Conservation (phyloP, 192 early-diverging fungal genomes). For the Coemansia sp. region DNA sequence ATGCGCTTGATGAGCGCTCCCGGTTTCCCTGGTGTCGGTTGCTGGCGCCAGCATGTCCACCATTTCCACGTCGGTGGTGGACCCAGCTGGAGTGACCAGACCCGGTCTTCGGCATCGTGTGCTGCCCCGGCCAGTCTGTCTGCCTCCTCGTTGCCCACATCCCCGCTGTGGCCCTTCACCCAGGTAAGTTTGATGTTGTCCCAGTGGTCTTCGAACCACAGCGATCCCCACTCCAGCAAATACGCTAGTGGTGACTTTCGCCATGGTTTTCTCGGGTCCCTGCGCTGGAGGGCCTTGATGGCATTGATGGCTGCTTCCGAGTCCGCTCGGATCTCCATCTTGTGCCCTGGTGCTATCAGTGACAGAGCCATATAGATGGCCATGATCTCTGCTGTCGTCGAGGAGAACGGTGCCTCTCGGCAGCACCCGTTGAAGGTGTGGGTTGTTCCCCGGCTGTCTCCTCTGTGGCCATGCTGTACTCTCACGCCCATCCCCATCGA, state of each 20-base stretch:
- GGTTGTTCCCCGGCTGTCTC: background rate
- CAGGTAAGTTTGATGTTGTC: background rate
- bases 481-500: too few relatives aligned
- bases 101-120: background rate
- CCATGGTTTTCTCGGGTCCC: background rate
- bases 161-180: background rate
- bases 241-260: background rate
- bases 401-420: background rate
- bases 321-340: background rate
- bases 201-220: background rate
- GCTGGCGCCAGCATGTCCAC: background rate
- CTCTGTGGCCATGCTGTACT: too few relatives aligned
- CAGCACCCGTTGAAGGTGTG: background rate
- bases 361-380: background rate
- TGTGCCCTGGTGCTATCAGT: background rate
- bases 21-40: background rate
- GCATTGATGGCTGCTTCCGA: background rate
- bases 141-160: background rate
- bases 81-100: background rate
- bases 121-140: background rate
- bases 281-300: background rate
- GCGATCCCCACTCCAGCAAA: background rate
- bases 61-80: background rate
- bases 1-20: background rate
- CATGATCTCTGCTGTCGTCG: background rate